phyloP scores from a whole-genome alignment of 768 basidiomycete species.

The Dentipellis fragilis region DNA sequence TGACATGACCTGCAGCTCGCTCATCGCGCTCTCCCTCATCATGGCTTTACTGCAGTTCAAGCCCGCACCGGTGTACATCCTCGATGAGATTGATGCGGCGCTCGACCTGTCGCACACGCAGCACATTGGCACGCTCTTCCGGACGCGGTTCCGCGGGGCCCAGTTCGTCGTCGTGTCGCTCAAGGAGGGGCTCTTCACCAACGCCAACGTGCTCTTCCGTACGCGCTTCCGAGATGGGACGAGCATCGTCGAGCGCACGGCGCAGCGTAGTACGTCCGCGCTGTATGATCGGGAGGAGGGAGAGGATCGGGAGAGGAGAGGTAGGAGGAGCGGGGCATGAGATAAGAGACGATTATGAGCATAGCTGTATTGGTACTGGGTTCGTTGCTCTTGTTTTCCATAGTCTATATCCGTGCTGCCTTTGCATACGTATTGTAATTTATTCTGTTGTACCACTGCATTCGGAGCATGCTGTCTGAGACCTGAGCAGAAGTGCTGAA shows the following conservation, averaged over 20 bases:
- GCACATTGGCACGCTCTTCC: constrained; percentile 97
- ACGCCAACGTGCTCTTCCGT: constrained; percentile 92
- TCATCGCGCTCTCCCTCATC: constrained; percentile 95
- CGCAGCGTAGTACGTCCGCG: constrained; percentile 46
- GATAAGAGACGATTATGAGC: too few species aligned
- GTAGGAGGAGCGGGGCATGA: too few species aligned
- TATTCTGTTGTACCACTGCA: too few species aligned
- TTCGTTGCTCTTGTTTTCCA: too few species aligned
- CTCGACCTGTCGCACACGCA: constrained; percentile 94
- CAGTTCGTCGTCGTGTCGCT: constrained; percentile 97
- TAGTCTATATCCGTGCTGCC: too few species aligned
- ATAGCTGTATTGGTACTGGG: too few species aligned
- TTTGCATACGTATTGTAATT: too few species aligned
- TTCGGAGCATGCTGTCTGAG: too few species aligned
- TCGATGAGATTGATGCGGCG: constrained; percentile 98
- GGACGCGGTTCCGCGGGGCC: constrained; percentile 91
- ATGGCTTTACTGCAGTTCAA: constrained; percentile 99
- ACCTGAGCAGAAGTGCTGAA: too few species aligned
- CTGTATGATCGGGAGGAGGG: constrained; percentile 19
- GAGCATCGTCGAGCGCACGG: constrained; percentile 77
- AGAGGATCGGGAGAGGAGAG: too few species aligned
- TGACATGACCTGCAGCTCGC: constrained; percentile 45
- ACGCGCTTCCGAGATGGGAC: constrained; percentile 93
- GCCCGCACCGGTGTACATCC: constrained; percentile 97
- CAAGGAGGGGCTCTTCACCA: constrained; percentile 95